Base-by-base conservation (phyloP, 768 basidiomycete genomes). In the Fomitopsis pulvina region DNA sequence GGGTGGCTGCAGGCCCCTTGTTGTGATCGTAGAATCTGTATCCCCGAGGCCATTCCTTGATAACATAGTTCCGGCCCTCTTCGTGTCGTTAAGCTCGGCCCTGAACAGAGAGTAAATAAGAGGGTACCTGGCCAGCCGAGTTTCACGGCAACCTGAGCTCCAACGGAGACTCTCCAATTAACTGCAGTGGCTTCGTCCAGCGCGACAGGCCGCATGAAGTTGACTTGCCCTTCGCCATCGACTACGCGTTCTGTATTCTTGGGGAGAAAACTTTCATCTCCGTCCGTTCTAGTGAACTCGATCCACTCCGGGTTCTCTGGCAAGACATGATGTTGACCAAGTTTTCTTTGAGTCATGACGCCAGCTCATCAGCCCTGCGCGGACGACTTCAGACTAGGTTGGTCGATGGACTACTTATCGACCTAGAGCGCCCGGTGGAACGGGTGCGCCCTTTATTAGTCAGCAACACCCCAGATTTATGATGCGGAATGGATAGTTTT, bases 1-100 rank as follows among this genome's bases (percentile, higher is more conserved):
- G 79, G 32, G 65, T 65, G 10, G 49, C 57, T 30, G 60, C 67
- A 6, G 71, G 68, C 0, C 89, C 85, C 61, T 89, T 89, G 52
- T 84, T 71, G 54, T 92, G 90, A 60, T 87, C 81, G 57, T 69
- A 90, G 66, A 92, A 70, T 21, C 72, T 70, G 67, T 93, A 92
- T 16, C 78, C 77, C 16, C 67, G 63, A 0, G 90, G 90, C 71
- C 82, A 90, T 45, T 65, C 56, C 51, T 74, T 75, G 28, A 92
- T 68, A 22, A 85, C 75, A 60, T 89, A 87, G 8, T 55, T 70
- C 9, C 65, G 70, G 10, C 78, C 80, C 29, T 60, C 81, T 84
- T 40, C 18, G 52, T 40, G 34, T 34, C 32, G 24, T 56, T 38
- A 30, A 20, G n/a, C n/a, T n/a, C 14, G 37, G 32, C 9, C 32